These are phyloP conservation scores for Hyphodiscus hymeniophilus DNA, from an alignment of 495 filamentous ascomycete genomes.

Conservation along the genomic window DNA sequence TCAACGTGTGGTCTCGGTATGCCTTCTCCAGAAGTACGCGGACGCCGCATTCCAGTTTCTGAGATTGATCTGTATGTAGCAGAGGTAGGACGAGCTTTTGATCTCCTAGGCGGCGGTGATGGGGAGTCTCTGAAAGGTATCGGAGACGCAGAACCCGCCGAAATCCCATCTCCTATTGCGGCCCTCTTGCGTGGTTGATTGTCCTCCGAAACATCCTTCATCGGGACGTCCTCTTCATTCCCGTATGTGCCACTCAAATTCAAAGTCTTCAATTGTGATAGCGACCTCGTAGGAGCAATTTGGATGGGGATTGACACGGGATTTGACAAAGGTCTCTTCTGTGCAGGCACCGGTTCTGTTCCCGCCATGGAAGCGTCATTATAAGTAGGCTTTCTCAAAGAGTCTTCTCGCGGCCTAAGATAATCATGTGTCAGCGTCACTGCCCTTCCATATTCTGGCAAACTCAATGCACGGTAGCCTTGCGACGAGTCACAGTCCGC, in stretches of 20 bases:
- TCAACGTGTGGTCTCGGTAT: background rate
- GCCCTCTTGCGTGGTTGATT: conserved; percentile 9
- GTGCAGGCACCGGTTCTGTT: background rate
- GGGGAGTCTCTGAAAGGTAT: conserved; percentile 2
- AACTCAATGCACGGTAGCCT: too few relatives aligned
- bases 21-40: background rate
- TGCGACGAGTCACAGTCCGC: too few relatives aligned
- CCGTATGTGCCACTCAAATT: background rate
- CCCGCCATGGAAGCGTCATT: background rate
- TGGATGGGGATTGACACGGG: too few relatives aligned
- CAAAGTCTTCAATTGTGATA: background rate
- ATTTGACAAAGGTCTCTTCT: background rate
- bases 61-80: background rate
- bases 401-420: background rate
- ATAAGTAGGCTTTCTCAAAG: background rate
- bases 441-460: background rate
- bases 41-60: conserved; percentile 1
- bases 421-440: background rate
- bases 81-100: conserved; percentile 11
- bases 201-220: conserved; percentile 9
- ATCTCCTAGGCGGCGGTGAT: conserved; percentile 11
- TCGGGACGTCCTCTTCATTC: conserved; percentile 2
- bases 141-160: conserved; percentile 10
- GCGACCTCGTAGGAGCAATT: background rate
- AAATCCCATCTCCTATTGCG: conserved; percentile 16